Evolutionary conservation across 768 basidiomycete species (phyloP).

Genomic region (Lactarius sanguifluus): DNA sequence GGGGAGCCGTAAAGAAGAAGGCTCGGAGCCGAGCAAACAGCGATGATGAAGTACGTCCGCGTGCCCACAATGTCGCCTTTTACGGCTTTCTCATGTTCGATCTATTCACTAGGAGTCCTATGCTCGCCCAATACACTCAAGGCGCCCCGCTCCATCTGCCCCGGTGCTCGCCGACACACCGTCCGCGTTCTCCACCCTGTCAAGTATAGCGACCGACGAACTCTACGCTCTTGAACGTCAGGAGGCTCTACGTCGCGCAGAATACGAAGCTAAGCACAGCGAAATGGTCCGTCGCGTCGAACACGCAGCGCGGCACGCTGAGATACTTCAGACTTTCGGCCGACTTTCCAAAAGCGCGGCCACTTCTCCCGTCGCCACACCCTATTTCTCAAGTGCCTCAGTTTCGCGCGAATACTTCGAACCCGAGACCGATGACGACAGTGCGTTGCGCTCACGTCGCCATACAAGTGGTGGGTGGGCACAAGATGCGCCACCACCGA

Average conservation of each 20-base stretch:
- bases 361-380: constrained; percentile 25
- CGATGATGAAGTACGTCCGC: constrained; percentile 74
- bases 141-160: constrained; percentile 22
- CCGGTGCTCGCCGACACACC: constrained; percentile 33
- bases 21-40: constrained; percentile 75
- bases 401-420: constrained; percentile 29
- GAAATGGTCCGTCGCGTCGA: constrained; percentile 41
- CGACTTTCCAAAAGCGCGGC: constrained; percentile 32
- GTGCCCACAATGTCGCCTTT: too few relatives aligned
- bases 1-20: constrained; percentile 41
- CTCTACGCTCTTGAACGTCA: constrained; percentile 85
- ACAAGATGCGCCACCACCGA: constrained; percentile 32
- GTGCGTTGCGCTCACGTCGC: constrained; percentile 41
- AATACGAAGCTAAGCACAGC: constrained; percentile 54
- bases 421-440: constrained; percentile 40
- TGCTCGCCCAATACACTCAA: constrained; percentile 36
- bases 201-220: constrained; percentile 82
- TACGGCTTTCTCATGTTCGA: constrained; percentile 22
- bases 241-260: constrained; percentile 66
- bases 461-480: constrained; percentile 27
- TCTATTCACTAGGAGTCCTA: constrained; percentile 38
- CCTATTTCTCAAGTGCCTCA: constrained; percentile 18
- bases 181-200: constrained; percentile 55
- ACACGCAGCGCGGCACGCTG: constrained; percentile 45
- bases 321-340: constrained; percentile 40